Evolutionary conservation across 371 early-diverging fungal species (phyloP), one percentile per base, ranked within the genome.

Genomic region (Entomophthora muscae): DNA sequence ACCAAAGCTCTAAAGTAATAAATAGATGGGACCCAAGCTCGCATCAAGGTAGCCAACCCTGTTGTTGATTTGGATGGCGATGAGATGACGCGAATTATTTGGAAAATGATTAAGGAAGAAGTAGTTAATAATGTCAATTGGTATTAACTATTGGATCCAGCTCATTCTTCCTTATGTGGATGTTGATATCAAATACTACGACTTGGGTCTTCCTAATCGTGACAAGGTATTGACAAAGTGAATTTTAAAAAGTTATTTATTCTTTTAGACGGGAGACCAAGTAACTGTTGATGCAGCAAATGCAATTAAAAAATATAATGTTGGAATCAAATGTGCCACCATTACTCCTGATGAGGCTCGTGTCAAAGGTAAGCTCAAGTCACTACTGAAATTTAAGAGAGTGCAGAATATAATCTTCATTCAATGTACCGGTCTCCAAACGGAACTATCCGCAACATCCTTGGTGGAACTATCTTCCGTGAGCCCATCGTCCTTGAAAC

Each of bases 241-340:
- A 55, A 0, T 24, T n/a, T 22, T 22, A 23, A 10, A 55, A 55
- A 22, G 55, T 21, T 57, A 57, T 5, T 23, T 10, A 22, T 54
- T 5, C 31, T 53, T 29, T 64, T 74, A 89, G 86, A 97, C 97
- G 32, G 75, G 91, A 71, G 97, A 97, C 77, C 83, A 89, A 77
- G 93, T 97, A 59, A 96, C 96, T 31, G 72, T 92, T 52, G 95
- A 96, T 60, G 93, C 98, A 56, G 98, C 98, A 51, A 86, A 92
- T 59, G 96, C 96, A 28, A 96, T 93, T 72, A 80, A 86, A 68
- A 90, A 93, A 81, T 93, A 92, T 81, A 90, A 92, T 72, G 98
- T 95, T 32, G 95, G 92, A 67, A 95, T 97, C 77, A 97, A 97
- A 79, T 97, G 98, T 76, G 98, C 98, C 27, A 97, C 98, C 56